phyloP scores from a whole-genome alignment of 176 grass and related monocot genomes.

The Cenchrus purpureus region DNA sequence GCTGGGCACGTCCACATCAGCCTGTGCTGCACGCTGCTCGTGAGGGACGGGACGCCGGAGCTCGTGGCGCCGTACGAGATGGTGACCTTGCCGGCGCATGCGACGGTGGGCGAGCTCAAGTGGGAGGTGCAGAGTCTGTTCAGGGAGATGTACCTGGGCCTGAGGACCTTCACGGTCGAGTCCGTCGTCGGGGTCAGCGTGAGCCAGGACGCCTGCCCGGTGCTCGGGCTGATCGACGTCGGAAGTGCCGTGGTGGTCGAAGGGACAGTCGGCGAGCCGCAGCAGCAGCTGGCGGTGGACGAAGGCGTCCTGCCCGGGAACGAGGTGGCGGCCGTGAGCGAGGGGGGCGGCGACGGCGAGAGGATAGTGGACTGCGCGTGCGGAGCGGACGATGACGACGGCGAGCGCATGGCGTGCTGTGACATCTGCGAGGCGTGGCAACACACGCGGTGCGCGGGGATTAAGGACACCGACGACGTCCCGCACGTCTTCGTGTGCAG shows the following conservation, averaged over 20 bases:
- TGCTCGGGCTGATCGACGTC: slow-evolving; percentile 45
- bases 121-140: slow-evolving; percentile 70
- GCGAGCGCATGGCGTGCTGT: slow-evolving; percentile 81
- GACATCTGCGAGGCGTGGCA: slow-evolving; percentile 89
- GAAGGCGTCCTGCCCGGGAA: slow-evolving; percentile 24
- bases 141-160: slow-evolving; percentile 68
- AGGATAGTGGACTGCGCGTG: slow-evolving; percentile 64
- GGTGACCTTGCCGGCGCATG: slow-evolving; percentile 58
- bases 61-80: slow-evolving; percentile 56
- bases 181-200: slow-evolving; percentile 39
- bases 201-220: slow-evolving; percentile 41
- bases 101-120: slow-evolving; percentile 85
- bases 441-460: slow-evolving; percentile 67
- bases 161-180: slow-evolving; percentile 71
- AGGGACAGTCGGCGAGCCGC: slow-evolving; percentile 45
- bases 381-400: slow-evolving; percentile 79
- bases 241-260: slow-evolving; percentile 58
- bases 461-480: slow-evolving; percentile 57
- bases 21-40: slow-evolving; percentile 63
- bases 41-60: slow-evolving; percentile 48
- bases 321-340: slow-evolving; percentile 45
- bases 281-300: slow-evolving; percentile 25
- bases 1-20: slow-evolving; percentile 47
- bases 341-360: slow-evolving; percentile 44
- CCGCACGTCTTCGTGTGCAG: slow-evolving; percentile 76